Base-by-base conservation (phyloP, 495 filamentous ascomycete species). In the Beverwykella pulmonaria region DNA sequence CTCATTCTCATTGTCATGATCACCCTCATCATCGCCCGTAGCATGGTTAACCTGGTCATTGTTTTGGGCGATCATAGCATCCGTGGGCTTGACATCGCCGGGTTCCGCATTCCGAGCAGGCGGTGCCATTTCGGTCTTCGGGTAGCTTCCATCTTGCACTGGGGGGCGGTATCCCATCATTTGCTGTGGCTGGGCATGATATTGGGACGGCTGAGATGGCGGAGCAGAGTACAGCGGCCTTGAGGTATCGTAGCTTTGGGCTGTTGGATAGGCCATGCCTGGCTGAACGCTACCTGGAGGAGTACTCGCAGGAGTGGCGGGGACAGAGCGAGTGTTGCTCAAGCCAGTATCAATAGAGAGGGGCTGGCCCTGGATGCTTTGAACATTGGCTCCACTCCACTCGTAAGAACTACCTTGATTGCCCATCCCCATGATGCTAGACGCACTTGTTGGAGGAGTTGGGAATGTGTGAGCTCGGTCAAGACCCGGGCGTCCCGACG, bases 91-190 rank as follows among this genome's bases (percentile, higher is more conserved):
- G n/a, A 82, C 73, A 63, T 95, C 91, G 15, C 78, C 70, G 48
- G 86, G 79, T 53, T 93, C 90, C 55, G 87, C 86, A 3, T 81
- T 75, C 30, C 80, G 84, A 8, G 91, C 83, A 2, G 93, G 93
- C 9, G 93, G 93, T 0, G 89, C 92, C 92, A 98, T 97, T 55
- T 97, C 93, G 70, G 79, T 90, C 79, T 93, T 96, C 67, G 92
- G 81, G 71, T 96, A 96, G n/a, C 81, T 79, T 63, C 75, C 83
- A n/a, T 81, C 73, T 47, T 81, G 79, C 27, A 86, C 62, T 5
- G 81, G 75, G 47, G 83, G 83, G 1, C 83, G 81, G 73, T 93
- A 96, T 3, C 88, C 80, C 49, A 85, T 80, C 78, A 93, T 87
- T n/a, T 86, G 85, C 84, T 72, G 82, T 14, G 89, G 83, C 12